phyloP scores from a whole-genome alignment of 2,329 filamentous ascomycete species.

The Aspergillus awamori region DNA sequence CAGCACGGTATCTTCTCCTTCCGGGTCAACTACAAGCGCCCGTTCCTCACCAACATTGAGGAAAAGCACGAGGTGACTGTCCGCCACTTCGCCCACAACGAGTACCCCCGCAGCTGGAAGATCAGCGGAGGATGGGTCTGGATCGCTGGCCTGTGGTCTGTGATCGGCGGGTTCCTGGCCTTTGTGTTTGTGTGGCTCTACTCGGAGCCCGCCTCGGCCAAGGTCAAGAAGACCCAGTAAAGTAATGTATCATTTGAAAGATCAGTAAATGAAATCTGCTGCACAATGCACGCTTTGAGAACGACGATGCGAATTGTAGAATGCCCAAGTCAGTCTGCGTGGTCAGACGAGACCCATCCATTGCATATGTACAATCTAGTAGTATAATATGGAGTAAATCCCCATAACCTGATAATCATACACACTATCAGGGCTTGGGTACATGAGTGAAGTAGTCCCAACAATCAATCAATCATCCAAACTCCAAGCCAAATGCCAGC shows the following conservation, averaged over 20 bases:
- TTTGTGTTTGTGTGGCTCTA: conserved; percentile 92
- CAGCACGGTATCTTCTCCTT: conserved; percentile 99
- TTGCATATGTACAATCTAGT: conserved; percentile 7
- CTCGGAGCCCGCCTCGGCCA: conserved; percentile 57
- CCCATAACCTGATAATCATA: not conserved
- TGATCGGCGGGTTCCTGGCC: conserved; percentile 77
- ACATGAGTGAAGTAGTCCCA: not conserved
- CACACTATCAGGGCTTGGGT: not conserved
- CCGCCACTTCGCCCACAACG: conserved; percentile 94
- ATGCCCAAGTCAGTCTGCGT: not conserved
- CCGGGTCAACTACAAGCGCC: conserved; percentile 93
- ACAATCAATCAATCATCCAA: not conserved
- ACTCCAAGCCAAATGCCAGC: conserved; percentile 9
- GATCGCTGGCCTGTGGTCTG: conserved; percentile 84
- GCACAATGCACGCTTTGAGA: not conserved
- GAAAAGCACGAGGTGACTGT: conserved; percentile 96
- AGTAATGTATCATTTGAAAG: conserved; percentile 36
- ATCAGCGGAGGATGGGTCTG: conserved; percentile 94
- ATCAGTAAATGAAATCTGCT: conserved; percentile 7
- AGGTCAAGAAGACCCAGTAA: conserved; percentile 53
- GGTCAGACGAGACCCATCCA: not conserved
- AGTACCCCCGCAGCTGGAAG: conserved; percentile 87
- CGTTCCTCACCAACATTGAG: conserved; percentile 84
- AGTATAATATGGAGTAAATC: not conserved
- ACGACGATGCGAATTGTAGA: conserved; percentile 8